Evolutionary conservation across 192 early-diverging fungal genomes (phyloP).

Genomic region (Coemansia sp.): DNA sequence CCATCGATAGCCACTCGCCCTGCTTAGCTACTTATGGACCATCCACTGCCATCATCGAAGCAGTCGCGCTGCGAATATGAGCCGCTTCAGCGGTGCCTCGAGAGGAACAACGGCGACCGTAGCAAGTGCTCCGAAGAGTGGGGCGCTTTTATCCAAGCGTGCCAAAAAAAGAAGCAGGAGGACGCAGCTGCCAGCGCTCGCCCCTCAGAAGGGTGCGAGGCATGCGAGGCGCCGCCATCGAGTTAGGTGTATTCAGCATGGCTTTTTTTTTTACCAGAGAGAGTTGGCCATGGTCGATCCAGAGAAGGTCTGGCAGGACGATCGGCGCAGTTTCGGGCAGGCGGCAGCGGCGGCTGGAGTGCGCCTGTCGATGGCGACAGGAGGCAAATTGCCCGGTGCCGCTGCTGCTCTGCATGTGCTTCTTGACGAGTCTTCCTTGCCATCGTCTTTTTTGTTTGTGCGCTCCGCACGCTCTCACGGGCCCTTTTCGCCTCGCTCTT

Average conservation of each 20-base stretch:
- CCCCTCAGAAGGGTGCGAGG: constrained; percentile 12
- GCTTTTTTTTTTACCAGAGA: too few species aligned
- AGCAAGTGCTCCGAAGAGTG: constrained; percentile 66
- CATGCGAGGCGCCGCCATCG: constrained; percentile 17
- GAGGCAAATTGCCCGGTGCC: constrained; percentile 10
- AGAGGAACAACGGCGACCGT: constrained; percentile 60
- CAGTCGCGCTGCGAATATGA: constrained; percentile 57
- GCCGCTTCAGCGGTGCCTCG: constrained; percentile 62
- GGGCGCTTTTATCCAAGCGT: constrained; percentile 63
- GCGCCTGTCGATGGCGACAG: neutral
- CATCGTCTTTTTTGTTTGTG: neutral
- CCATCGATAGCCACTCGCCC: neutral
- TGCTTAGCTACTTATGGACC: neutral
- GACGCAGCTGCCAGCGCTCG: neutral
- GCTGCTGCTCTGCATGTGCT: neutral
- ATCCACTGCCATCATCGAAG: neutral
- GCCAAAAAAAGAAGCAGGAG: constrained; percentile 55
- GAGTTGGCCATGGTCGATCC: neutral
- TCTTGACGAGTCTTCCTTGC: too few species aligned
- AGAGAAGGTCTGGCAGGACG: neutral
- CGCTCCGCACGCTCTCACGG: neutral
- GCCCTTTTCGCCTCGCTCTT: neutral
- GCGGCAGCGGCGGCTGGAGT: neutral
- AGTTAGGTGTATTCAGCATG: neutral
- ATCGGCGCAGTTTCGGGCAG: neutral